Evolutionary conservation across 345 rosid genomes (phyloP).

Genomic region (Citrus mangshanensis): DNA sequence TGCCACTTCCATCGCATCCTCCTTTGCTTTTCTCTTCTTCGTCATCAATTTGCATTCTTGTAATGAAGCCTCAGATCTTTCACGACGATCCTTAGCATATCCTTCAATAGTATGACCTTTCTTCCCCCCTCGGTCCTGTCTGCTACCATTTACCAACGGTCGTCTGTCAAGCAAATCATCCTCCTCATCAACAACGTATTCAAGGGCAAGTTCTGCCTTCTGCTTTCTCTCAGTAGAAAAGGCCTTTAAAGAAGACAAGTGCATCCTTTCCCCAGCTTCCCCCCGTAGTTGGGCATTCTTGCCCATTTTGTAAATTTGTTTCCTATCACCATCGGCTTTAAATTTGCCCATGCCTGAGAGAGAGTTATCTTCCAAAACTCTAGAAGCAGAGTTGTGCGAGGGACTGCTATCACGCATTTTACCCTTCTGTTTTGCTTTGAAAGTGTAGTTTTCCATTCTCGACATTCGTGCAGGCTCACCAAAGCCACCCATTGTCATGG

Average conservation of each 20-base stretch:
- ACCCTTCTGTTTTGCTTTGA: constrained; percentile 72
- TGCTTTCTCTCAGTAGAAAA: constrained; percentile 50
- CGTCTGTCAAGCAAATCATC: constrained; percentile 45
- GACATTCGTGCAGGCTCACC: constrained; percentile 38
- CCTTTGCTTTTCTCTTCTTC: constrained; percentile 73
- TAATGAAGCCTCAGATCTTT: constrained; percentile 48
- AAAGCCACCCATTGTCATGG: constrained; percentile 33
- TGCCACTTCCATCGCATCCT: constrained; percentile 39
- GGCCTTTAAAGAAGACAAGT: constrained; percentile 39
- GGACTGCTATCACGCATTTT: constrained; percentile 61
- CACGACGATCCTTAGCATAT: constrained; percentile 40
- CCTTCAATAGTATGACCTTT: constrained; percentile 47
- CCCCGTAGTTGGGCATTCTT: constrained; percentile 52
- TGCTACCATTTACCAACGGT: constrained; percentile 36
- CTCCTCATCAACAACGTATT: constrained; percentile 44
- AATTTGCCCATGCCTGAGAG: constrained; percentile 28
- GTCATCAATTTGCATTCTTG: constrained; percentile 49
- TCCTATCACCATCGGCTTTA: constrained; percentile 43
- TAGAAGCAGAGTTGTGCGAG: constrained; percentile 34
- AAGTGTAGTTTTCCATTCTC: constrained; percentile 37
- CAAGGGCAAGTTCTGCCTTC: constrained; percentile 34
- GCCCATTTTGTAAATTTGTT: constrained; percentile 28
- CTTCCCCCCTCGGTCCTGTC: constrained; percentile 38
- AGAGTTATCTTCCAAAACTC: constrained; percentile 40
- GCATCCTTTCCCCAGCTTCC: constrained; percentile 45